phyloP scores from a whole-genome alignment of 2,329 filamentous ascomycete genomes.

The Xylariales sp. region DNA sequence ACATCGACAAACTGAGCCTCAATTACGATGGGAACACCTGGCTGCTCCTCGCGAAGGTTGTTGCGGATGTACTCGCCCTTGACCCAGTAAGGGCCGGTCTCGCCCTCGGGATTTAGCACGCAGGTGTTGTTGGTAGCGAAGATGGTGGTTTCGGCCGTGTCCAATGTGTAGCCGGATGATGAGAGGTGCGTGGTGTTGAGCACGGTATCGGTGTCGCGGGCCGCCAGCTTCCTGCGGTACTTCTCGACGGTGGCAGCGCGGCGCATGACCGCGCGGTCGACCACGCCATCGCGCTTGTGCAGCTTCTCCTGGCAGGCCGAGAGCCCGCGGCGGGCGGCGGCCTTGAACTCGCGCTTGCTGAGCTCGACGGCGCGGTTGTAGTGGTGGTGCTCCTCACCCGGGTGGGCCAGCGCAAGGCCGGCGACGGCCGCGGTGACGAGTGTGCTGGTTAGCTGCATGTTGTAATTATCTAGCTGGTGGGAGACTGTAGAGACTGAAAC shows the following conservation, averaged over 20 bases:
- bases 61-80: slow-evolving; percentile 29
- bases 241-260: not conserved
- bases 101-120: slow-evolving; percentile 21
- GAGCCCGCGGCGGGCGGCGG: not conserved
- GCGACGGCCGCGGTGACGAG: slow-evolving; percentile 7
- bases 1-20: slow-evolving; percentile 34
- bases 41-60: slow-evolving; percentile 30
- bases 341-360: slow-evolving; percentile 4
- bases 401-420: slow-evolving; percentile 1
- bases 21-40: slow-evolving; percentile 31
- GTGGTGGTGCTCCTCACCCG: slow-evolving; percentile 5
- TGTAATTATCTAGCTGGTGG: too few relatives aligned
- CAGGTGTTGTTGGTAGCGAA: slow-evolving; percentile 22
- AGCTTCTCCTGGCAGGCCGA: not conserved
- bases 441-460: too few relatives aligned
- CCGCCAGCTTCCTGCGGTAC: slow-evolving; percentile 2
- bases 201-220: not conserved
- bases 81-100: slow-evolving; percentile 27
- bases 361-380: not conserved
- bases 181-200: not conserved
- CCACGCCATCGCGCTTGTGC: not conserved
- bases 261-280: not conserved
- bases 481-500: too few relatives aligned
- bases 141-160: slow-evolving; percentile 28
- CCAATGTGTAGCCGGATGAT: slow-evolving; percentile 24